These are phyloP conservation scores for Priceomyces melissophilus DNA, from an alignment of 805 yeast species.

Conservation along the genomic window DNA sequence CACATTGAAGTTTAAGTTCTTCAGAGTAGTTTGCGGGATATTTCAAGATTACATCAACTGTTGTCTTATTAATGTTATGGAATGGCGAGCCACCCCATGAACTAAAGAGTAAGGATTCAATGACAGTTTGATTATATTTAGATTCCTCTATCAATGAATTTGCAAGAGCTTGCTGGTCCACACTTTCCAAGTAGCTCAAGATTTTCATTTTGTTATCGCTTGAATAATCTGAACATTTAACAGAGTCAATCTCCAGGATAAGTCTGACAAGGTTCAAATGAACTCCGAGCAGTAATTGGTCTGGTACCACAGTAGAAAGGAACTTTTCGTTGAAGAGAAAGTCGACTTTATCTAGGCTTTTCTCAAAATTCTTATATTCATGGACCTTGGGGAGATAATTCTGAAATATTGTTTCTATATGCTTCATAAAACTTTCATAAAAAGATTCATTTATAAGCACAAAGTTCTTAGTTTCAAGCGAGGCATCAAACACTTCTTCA, in stretches of 20 bases:
- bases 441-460: conserved; percentile 18
- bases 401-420: conserved; percentile 26
- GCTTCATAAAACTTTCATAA: conserved; percentile 16
- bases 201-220: conserved; percentile 8
- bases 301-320: conserved; percentile 1
- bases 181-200: conserved; percentile 7
- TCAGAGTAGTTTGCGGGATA: conserved; percentile 22
- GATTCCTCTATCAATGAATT: conserved; percentile 15
- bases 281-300: conserved; percentile 3
- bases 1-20: conserved; percentile 18
- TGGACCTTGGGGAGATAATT: conserved; percentile 30
- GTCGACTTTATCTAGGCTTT: conserved; percentile 23
- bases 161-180: conserved; percentile 6
- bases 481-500: conserved; percentile 7
- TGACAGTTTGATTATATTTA: conserved; percentile 21
- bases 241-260: conserved; percentile 20
- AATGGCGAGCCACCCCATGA: conserved; percentile 6
- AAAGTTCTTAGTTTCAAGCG: not conserved
- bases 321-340: conserved; percentile 7
- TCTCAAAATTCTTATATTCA: conserved; percentile 30
- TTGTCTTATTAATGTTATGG: conserved; percentile 6
- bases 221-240: conserved; percentile 7
- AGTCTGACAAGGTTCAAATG: conserved; percentile 18
- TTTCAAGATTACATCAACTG: conserved; percentile 13
- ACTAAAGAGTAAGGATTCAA: conserved; percentile 15